These are phyloP conservation scores for Candida silvicultrix DNA, from an alignment of 805 yeast species.

Conservation along the genomic window DNA sequence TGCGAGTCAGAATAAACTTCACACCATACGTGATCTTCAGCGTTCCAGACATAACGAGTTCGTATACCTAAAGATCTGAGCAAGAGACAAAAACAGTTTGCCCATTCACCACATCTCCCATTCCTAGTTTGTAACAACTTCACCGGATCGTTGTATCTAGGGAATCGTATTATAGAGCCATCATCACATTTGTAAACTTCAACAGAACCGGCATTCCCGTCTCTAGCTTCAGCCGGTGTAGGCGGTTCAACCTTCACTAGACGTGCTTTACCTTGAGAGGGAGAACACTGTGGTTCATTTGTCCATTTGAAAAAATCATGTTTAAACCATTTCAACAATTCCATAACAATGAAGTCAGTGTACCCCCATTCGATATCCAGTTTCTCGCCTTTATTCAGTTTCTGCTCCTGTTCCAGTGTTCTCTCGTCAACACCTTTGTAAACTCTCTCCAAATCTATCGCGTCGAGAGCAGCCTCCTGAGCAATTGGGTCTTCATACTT, in stretches of 20 bases:
- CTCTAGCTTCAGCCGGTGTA: constrained; percentile 33
- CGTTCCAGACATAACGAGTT: constrained; percentile 76
- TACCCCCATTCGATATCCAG: constrained; percentile 28
- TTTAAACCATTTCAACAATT: constrained; percentile 64
- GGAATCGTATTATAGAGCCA: constrained; percentile 45
- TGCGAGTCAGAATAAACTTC: constrained; percentile 65
- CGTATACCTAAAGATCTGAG: constrained; percentile 60
- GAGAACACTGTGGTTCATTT: constrained; percentile 58
- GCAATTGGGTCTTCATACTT: constrained; percentile 15
- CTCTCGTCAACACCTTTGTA: constrained; percentile 54
- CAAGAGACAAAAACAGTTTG: constrained; percentile 70
- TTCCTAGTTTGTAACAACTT: constrained; percentile 51
- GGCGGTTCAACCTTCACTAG: constrained; percentile 36
- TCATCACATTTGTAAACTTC: constrained; percentile 70
- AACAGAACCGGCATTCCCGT: constrained; percentile 46
- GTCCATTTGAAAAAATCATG: constrained; percentile 81
- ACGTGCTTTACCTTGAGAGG: constrained; percentile 36
- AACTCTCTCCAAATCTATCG: constrained; percentile 53
- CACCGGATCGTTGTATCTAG: constrained; percentile 67
- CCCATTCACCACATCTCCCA: constrained; percentile 97
- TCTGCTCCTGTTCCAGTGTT: constrained; percentile 24
- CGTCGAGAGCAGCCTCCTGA: constrained; percentile 43
- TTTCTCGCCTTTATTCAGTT: constrained; percentile 8
- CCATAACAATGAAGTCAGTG: constrained; percentile 53
- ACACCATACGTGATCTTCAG: constrained; percentile 96